These are phyloP conservation scores for Penicillium paxilli DNA, from an alignment of 495 filamentous ascomycete genomes.

Conservation along the genomic window DNA sequence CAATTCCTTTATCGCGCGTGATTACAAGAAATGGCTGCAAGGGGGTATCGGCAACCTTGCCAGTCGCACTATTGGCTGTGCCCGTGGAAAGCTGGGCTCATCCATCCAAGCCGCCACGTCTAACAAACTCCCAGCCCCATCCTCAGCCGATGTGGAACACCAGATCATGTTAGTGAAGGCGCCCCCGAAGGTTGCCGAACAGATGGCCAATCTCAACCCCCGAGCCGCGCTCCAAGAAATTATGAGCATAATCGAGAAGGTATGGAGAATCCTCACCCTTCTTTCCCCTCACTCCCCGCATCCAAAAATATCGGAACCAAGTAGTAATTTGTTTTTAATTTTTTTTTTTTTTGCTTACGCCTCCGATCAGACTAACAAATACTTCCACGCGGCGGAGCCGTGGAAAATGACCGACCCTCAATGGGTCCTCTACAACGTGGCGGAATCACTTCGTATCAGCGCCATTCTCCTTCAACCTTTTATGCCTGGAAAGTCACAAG, in stretches of 20 bases:
- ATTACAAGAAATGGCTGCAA: conserved; percentile 78
- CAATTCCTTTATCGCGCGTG: conserved; percentile 69
- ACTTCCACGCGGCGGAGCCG: conserved; percentile 59
- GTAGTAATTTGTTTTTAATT: conserved; percentile 12
- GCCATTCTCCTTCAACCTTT: conserved; percentile 89
- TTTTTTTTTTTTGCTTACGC: not conserved
- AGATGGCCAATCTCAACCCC: conserved; percentile 68
- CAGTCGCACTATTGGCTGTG: conserved; percentile 64
- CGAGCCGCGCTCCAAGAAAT: conserved; percentile 64
- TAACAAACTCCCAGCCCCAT: conserved; percentile 29
- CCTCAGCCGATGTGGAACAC: conserved; percentile 29
- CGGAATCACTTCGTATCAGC: conserved; percentile 75
- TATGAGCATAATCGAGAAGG: conserved; percentile 60
- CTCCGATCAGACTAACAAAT: conserved; percentile 64
- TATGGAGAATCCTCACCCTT: conserved; percentile 24
- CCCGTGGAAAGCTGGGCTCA: conserved; percentile 61
- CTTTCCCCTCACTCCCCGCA: too few species aligned
- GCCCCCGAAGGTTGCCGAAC: conserved; percentile 40
- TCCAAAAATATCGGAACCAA: not conserved
- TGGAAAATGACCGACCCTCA: conserved; percentile 54
- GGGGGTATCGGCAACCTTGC: conserved; percentile 76
- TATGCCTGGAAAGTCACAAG: conserved; percentile 76
- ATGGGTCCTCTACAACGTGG: conserved; percentile 63
- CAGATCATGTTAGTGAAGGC: conserved; percentile 35
- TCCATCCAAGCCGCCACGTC: conserved; percentile 48